Evolutionary conservation across 2,329 filamentous ascomycete genomes (phyloP).

Genomic region (Pseudogymnoascus sp.): DNA sequence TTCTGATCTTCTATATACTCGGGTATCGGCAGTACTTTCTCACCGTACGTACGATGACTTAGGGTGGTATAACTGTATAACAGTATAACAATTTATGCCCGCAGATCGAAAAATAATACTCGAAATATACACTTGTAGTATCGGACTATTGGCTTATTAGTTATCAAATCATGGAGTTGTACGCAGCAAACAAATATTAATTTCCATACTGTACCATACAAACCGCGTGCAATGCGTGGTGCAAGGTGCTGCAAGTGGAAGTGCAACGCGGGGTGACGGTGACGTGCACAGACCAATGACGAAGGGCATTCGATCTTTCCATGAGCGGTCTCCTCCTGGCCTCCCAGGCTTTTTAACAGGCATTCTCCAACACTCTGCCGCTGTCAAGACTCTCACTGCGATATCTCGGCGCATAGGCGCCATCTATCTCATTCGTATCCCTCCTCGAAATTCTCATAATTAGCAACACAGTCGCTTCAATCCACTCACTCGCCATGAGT

Average conservation of each 20-base stretch:
- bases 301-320: not conserved
- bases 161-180: not conserved
- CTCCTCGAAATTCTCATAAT: not conserved
- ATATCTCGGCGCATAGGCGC: not conserved
- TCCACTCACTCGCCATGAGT: constrained; percentile 34
- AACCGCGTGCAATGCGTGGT: not conserved
- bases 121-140: not conserved
- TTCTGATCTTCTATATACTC: not conserved
- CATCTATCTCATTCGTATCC: not conserved
- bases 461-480: not conserved
- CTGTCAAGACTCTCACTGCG: not conserved
- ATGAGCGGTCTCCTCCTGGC: not conserved
- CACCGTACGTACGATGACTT: too few relatives aligned
- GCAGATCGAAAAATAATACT: not conserved
- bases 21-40: not conserved
- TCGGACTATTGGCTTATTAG: not conserved
- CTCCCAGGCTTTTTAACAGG: not conserved
- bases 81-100: not conserved
- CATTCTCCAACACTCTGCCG: not conserved
- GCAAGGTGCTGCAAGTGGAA: not conserved
- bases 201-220: not conserved
- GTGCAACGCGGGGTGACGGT: not conserved
- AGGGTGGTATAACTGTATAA: not conserved
- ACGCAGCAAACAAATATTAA: not conserved
- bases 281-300: constrained; percentile 1